Conservation (phyloP, 176 grass and related monocot genomes). For the Eragrostis curvula region DNA sequence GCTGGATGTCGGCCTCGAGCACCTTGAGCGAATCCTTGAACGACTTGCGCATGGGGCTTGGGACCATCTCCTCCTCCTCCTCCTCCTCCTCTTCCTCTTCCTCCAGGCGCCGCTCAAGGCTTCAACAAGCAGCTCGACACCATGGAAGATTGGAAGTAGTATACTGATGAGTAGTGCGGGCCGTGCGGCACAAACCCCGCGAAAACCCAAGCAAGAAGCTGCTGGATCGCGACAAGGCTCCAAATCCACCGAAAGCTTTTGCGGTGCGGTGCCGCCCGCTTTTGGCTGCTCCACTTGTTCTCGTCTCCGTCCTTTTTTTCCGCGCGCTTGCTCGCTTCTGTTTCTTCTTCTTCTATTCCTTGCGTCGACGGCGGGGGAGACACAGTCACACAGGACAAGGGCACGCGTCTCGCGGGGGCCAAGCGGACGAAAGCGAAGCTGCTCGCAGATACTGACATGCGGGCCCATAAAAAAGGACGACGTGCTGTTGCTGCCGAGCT, state of each 20-base stretch:
- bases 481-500: too few species aligned
- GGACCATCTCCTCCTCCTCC: constrained; percentile 42
- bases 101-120: background rate
- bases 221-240: constrained; percentile 15
- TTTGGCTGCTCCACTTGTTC: constrained; percentile 6
- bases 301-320: background rate
- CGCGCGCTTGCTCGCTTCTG: background rate
- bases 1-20: constrained; percentile 96
- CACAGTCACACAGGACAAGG: background rate
- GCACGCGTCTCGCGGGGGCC: constrained; percentile 38
- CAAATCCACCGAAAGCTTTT: constrained; percentile 6
- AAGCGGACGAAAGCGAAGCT: background rate
- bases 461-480: background rate
- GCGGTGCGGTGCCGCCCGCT: constrained; percentile 25
- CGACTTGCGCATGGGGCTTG: constrained; percentile 75
- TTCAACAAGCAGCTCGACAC: background rate
- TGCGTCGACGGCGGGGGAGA: constrained; percentile 14
- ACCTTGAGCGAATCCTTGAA: constrained; percentile 99
- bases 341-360: constrained; percentile 6
- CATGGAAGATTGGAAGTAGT: background rate
- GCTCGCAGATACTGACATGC: background rate
- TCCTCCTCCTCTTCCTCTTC: rapidly evolving
- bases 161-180: background rate
- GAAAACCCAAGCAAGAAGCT: background rate
- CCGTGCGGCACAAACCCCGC: background rate